Conservation (phyloP, 129 eudicot genomes). For the Artemisia tridentata region DNA sequence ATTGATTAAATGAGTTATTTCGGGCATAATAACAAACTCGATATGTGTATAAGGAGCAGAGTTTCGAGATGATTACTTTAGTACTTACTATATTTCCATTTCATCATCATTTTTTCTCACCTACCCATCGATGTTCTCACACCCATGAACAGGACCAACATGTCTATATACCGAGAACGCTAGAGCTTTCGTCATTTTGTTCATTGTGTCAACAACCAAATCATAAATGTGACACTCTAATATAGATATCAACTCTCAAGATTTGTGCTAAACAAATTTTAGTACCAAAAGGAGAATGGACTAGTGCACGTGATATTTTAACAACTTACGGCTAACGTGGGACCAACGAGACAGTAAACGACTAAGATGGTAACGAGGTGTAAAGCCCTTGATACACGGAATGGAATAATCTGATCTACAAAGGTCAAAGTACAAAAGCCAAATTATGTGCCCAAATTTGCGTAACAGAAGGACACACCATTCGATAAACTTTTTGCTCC, state of each 20-base stretch:
- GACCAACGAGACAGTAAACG: constrained; percentile 2
- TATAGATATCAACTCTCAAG: not conserved
- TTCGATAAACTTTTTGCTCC: not conserved
- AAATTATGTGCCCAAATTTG: constrained; percentile 15
- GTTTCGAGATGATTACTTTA: no score
- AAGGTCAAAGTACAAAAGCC: constrained; percentile 29
- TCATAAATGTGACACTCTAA: no score
- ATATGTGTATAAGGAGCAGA: no score
- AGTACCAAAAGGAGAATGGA: not conserved
- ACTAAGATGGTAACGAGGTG: not conserved
- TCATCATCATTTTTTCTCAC: no score
- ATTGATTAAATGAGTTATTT: no score
- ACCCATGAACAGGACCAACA: no score
- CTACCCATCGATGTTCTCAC: no score
- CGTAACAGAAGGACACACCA: constrained; percentile 14
- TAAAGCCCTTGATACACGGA: constrained; percentile 20
- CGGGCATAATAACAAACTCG: no score
- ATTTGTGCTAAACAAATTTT: not conserved
- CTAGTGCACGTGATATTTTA: constrained; percentile 9
- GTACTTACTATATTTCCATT: no score
- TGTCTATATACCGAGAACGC: no score
- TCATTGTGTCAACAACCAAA: no score
- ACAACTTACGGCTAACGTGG: constrained; percentile 17
- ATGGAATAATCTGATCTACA: constrained; percentile 13
- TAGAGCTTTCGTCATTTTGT: no score